phyloP scores from a whole-genome alignment of 176 grass and related monocot species.

The Neostapfia colusana region DNA sequence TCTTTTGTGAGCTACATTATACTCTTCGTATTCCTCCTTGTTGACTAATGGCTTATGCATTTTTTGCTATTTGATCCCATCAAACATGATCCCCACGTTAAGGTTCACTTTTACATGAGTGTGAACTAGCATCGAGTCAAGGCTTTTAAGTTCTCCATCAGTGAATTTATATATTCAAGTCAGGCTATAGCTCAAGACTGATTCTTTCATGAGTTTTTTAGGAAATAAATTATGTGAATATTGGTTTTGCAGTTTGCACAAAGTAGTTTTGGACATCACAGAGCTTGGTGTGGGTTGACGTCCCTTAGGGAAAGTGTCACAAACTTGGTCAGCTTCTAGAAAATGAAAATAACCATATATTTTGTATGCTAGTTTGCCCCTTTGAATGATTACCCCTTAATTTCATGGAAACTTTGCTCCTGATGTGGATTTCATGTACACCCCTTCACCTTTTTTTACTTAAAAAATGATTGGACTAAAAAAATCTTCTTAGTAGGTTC shows the following conservation, averaged over 20 bases:
- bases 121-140: not conserved
- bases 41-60: not conserved
- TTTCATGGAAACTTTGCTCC: constrained; percentile 1
- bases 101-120: not conserved
- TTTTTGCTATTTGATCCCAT: not conserved
- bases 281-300: not conserved
- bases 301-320: not conserved
- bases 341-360: not conserved
- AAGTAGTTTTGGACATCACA: not conserved
- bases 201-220: not conserved
- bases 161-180: not conserved
- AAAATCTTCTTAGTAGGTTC: not conserved
- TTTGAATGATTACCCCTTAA: not conserved
- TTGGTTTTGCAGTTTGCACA: not conserved
- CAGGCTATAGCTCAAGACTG: not conserved
- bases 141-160: not conserved
- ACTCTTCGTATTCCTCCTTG: not conserved
- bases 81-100: not conserved
- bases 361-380: not conserved
- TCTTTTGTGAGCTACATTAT: constrained; percentile 6
- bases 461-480: not conserved
- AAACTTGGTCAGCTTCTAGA: not conserved
- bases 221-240: not conserved
- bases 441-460: not conserved
- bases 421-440: not conserved